Conservation (phyloP, 202 grass and related monocot genomes). For the Brachypodium distachyon region DNA sequence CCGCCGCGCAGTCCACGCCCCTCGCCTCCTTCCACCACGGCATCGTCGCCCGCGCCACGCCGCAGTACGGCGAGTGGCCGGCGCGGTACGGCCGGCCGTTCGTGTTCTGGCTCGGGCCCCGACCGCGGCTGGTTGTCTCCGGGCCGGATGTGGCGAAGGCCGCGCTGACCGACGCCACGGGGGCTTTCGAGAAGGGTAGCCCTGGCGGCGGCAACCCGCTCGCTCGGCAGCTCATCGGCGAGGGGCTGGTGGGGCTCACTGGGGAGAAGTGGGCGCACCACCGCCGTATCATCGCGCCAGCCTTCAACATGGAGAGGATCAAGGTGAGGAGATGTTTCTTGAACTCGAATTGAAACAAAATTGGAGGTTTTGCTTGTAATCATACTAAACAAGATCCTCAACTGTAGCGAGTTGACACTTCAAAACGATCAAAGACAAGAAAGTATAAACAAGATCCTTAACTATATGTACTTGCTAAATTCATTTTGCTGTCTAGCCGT, state of each 20-base stretch:
- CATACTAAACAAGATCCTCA: neutral
- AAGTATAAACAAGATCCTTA: neutral
- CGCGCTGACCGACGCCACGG: constrained; percentile 42
- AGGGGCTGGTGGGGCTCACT: constrained; percentile 46
- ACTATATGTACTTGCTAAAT: neutral
- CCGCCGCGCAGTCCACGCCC: constrained; percentile 27
- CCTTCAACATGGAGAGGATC: constrained; percentile 73
- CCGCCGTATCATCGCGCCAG: constrained; percentile 52
- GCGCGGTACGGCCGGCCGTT: constrained; percentile 45
- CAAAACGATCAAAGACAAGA: neutral
- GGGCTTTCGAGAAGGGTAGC: constrained; percentile 24
- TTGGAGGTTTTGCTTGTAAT: neutral
- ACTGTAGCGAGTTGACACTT: neutral
- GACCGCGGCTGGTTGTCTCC: constrained; percentile 46
- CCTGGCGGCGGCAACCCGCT: constrained; percentile 26
- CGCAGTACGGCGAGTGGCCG: constrained; percentile 46
- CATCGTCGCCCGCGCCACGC: constrained; percentile 41
- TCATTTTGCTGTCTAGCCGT: too few relatives aligned
- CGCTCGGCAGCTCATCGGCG: constrained; percentile 45
- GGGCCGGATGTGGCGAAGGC: constrained; percentile 45
- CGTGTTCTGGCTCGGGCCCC: constrained; percentile 60
- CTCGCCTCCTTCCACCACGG: constrained; percentile 41
- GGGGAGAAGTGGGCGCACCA: constrained; percentile 57
- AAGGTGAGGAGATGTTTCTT: constrained; percentile 32
- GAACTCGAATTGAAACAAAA: neutral